Percentiles rank a stretch among this genome's conserved stretches.
phyloP scores from a whole-genome alignment of 495 filamentous ascomycete genomes.

The Aspergillus campestris region DNA sequence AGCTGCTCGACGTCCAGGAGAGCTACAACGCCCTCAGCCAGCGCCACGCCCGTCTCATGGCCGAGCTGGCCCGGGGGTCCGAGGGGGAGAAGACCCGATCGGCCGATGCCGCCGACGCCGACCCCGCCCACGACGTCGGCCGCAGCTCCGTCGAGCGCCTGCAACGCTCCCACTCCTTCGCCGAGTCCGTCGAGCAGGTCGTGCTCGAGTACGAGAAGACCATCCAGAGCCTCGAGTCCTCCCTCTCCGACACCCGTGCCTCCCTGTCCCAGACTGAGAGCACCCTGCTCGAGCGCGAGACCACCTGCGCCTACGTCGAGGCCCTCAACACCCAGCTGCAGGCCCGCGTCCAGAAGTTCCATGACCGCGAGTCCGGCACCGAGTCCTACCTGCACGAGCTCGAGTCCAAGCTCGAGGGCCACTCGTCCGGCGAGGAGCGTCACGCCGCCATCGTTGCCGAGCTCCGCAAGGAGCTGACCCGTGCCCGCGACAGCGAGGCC shows the following conservation, averaged over 20 bases:
- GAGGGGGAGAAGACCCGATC: slow-evolving; percentile 27
- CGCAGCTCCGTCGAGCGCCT: slow-evolving; percentile 81
- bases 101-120: slow-evolving; percentile 47
- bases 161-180: slow-evolving; percentile 90
- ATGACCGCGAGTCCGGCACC: slow-evolving; percentile 81
- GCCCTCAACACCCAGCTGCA: slow-evolving; percentile 88
- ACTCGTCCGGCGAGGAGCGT: slow-evolving; percentile 87
- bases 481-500: slow-evolving; percentile 85
- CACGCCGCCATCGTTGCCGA: slow-evolving; percentile 76
- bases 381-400: slow-evolving; percentile 89
- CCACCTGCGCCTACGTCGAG: slow-evolving; percentile 83
- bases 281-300: slow-evolving; percentile 82
- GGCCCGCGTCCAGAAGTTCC: slow-evolving; percentile 74
- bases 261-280: slow-evolving; percentile 80
- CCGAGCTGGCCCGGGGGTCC: slow-evolving; percentile 81
- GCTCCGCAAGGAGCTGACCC: slow-evolving; percentile 80
- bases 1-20: slow-evolving; percentile 86
- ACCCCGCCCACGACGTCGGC: slow-evolving; percentile 50
- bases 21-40: slow-evolving; percentile 86
- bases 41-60: slow-evolving; percentile 89
- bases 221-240: slow-evolving; percentile 87
- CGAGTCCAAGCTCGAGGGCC: slow-evolving; percentile 79
- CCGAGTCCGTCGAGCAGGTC: slow-evolving; percentile 89
- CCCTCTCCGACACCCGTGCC: slow-evolving; percentile 79
- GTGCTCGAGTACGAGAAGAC: slow-evolving; percentile 98